Conservation (phyloP, 1,284 basidiomycete genomes). For the Coniophora puteana region DNA sequence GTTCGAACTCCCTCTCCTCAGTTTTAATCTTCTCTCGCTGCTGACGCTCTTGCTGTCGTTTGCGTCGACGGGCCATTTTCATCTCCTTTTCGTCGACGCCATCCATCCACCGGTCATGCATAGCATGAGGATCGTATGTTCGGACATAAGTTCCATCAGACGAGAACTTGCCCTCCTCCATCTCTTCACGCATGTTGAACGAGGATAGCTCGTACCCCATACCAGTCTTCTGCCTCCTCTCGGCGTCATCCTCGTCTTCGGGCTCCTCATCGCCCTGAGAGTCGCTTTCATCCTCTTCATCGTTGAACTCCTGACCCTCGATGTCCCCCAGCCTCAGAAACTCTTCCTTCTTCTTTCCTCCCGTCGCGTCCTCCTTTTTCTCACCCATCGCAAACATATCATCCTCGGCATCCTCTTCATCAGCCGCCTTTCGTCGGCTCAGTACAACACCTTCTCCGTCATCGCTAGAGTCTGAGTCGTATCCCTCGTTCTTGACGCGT, state of each 20-base stretch:
- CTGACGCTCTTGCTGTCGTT: constrained; percentile 63
- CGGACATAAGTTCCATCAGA: constrained; percentile 89
- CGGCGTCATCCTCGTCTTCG: constrained; percentile 77
- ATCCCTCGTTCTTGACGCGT: constrained; percentile 81
- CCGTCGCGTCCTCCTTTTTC: constrained; percentile 39
- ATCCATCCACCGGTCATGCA: constrained; percentile 95
- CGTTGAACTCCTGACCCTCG: constrained; percentile 89
- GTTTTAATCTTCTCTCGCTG: constrained; percentile 69
- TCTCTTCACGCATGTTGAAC: constrained; percentile 99
- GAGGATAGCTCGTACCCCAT: constrained; percentile 94
- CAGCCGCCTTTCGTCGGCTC: constrained; percentile 58
- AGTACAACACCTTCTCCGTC: constrained; percentile 88
- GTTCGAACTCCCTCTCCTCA: constrained; percentile 66
- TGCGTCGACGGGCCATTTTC: constrained; percentile 72
- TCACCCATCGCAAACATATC: constrained; percentile 83
- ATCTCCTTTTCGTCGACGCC: constrained; percentile 86
- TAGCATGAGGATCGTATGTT: constrained; percentile 85
- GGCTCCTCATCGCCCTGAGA: constrained; percentile 53
- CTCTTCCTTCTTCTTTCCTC: constrained; percentile 57
- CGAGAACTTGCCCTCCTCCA: constrained; percentile 96
- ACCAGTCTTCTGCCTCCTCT: constrained; percentile 71
- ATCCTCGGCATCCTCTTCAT: constrained; percentile 41
- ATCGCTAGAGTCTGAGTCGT: constrained; percentile 91
- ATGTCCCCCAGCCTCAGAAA: constrained; percentile 90
- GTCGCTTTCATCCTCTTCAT: constrained; percentile 44